These are phyloP conservation scores for Venturia nashicola DNA, from an alignment of 2,329 filamentous ascomycete genomes.

Conservation along the genomic window DNA sequence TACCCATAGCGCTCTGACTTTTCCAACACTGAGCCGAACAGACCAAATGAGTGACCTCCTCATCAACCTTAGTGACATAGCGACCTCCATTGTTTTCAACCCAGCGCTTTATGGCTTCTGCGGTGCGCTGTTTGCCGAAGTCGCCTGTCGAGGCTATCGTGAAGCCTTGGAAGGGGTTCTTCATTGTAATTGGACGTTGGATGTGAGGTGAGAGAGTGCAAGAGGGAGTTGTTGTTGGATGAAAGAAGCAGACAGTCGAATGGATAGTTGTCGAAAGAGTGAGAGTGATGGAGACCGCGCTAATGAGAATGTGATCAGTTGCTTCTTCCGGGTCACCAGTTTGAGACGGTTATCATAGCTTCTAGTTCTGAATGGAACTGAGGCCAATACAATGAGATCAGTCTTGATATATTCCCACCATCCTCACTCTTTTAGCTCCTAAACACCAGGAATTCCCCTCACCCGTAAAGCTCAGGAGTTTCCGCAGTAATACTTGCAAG, in stretches of 20 bases:
- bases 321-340: no score
- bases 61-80: slow-evolving; percentile 39
- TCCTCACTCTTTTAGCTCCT: no score
- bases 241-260: neutral
- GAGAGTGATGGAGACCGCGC: no score
- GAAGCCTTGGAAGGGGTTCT: slow-evolving; percentile 37
- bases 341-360: no score
- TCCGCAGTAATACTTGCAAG: no score
- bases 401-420: no score
- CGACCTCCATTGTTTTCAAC: slow-evolving; percentile 48
- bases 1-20: slow-evolving; percentile 26
- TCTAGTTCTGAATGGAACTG: no score
- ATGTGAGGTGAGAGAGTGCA: neutral
- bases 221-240: neutral
- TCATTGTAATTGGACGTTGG: slow-evolving; percentile 17
- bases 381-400: no score
- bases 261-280: no score
- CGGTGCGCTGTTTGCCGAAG: slow-evolving; percentile 35
- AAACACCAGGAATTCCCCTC: no score
- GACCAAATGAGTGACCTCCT: slow-evolving; percentile 60
- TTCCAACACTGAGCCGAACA: slow-evolving; percentile 51
- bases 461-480: no score
- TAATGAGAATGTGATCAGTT: no score
- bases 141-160: slow-evolving; percentile 47
- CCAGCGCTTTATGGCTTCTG: slow-evolving; percentile 54